Percentiles rank a stretch among this genome's conserved stretches.
phyloP scores from a whole-genome alignment of 371 early-diverging fungal genomes.

The Apophysomyces ossiformis region DNA sequence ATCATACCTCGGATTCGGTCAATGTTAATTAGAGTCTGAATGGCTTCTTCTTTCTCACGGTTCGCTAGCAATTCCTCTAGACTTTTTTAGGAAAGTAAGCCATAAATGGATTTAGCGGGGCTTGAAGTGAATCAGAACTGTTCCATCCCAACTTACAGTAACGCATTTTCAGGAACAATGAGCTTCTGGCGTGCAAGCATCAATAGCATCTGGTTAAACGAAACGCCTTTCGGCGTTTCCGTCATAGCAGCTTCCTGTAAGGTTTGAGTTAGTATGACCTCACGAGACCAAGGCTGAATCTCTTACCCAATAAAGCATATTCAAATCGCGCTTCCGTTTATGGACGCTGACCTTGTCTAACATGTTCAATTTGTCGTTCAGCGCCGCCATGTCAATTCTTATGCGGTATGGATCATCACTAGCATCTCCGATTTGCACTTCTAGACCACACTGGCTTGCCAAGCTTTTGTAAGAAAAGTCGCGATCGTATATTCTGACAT shows the following conservation, averaged over 20 bases:
- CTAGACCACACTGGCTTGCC: slow-evolving; percentile 21
- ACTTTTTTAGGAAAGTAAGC: slow-evolving; percentile 22
- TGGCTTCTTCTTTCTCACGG: slow-evolving; percentile 48
- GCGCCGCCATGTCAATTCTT: slow-evolving; percentile 27
- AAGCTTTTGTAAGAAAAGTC: slow-evolving; percentile 43
- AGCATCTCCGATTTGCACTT: slow-evolving; percentile 13
- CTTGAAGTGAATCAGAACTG: too few relatives aligned
- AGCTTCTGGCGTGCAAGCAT: slow-evolving; percentile 64
- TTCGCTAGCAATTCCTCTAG: slow-evolving; percentile 49
- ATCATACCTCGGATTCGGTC: slow-evolving; percentile 53
- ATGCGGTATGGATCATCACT: slow-evolving; percentile 26
- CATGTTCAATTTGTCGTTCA: slow-evolving; percentile 33
- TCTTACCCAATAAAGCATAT: slow-evolving; percentile 53
- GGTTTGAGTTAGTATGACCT: not conserved
- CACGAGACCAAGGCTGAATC: not conserved
- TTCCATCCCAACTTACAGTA: slow-evolving; percentile 38
- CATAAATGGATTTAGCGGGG: not conserved
- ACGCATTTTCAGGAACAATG: slow-evolving; percentile 56
- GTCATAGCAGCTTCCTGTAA: slow-evolving; percentile 40
- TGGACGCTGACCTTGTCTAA: slow-evolving; percentile 42
- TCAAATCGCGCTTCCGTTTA: slow-evolving; percentile 38
- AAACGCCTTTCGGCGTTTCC: slow-evolving; percentile 51
- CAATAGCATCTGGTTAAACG: slow-evolving; percentile 64
- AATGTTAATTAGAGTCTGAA: slow-evolving; percentile 47
- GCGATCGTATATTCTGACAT: slow-evolving; percentile 38